These are phyloP conservation scores for Glycine latifolia DNA, from an alignment of 306 rosid genomes.

Conservation along the genomic window DNA sequence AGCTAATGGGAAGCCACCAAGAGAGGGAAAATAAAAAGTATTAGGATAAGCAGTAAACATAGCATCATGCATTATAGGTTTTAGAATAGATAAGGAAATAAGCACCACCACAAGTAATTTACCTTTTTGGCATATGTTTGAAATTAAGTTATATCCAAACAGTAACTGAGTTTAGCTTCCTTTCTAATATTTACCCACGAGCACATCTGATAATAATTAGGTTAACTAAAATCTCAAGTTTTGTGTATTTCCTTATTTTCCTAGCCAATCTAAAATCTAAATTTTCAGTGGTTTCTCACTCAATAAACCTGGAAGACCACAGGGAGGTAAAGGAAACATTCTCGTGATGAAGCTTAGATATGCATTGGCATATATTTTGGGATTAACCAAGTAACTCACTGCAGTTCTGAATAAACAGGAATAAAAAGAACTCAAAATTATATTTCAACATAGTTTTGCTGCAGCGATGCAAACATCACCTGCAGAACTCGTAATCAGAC, in stretches of 20 bases:
- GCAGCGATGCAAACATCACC: constrained; percentile 12
- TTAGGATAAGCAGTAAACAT: constrained; percentile 10
- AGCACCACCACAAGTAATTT: constrained; percentile 8
- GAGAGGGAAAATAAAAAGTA: not conserved
- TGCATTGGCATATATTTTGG: not conserved
- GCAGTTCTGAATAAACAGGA: constrained; percentile 1
- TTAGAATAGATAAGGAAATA: not conserved
- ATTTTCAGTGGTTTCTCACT: constrained; percentile 2
- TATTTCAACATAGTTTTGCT: constrained; percentile 36
- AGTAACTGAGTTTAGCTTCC: not conserved
- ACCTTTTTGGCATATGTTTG: constrained; percentile 16
- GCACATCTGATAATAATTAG: constrained; percentile 20
- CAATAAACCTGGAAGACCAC: constrained; percentile 11
- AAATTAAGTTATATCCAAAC: constrained; percentile 24
- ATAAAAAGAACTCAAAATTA: constrained; percentile 1
- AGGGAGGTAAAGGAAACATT: not conserved
- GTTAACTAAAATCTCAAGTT: not conserved
- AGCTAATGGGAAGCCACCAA: constrained; percentile 45
- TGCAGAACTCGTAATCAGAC: constrained; percentile 1
- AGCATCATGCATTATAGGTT: not conserved
- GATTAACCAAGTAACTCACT: not conserved
- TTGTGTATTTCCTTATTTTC: not conserved
- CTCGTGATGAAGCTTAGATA: not conserved
- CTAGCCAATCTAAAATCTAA: constrained; percentile 18
- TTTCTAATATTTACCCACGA: constrained; percentile 10